These are phyloP conservation scores for Pholiota adiposa DNA, from an alignment of 1,284 basidiomycete genomes.

Conservation along the genomic window DNA sequence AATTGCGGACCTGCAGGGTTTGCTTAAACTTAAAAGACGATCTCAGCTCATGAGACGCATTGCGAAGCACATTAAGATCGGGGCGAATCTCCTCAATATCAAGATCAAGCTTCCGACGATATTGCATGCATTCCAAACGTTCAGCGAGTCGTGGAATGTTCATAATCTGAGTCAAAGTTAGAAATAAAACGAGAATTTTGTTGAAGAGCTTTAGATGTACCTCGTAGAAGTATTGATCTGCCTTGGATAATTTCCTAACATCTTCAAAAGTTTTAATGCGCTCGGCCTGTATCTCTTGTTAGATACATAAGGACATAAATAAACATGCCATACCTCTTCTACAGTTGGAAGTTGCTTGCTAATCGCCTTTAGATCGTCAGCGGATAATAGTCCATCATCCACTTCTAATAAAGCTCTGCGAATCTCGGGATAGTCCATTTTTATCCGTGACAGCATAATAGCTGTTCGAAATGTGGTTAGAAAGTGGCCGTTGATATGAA, in stretches of 20 bases:
- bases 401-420: conserved; percentile 69
- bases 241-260: conserved; percentile 73
- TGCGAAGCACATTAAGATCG: conserved; percentile 78
- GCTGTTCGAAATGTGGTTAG: conserved; percentile 42
- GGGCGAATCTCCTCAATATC: conserved; percentile 86
- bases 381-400: conserved; percentile 66
- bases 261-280: conserved; percentile 72
- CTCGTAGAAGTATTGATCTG: conserved; percentile 85
- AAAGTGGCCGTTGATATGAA: neutral
- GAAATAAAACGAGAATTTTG: neutral
- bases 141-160: conserved; percentile 75
- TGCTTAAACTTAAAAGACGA: conserved; percentile 69
- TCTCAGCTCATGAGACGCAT: conserved; percentile 79
- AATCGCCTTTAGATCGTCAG: conserved; percentile 78
- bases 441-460: conserved; percentile 82
- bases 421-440: conserved; percentile 66
- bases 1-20: conserved; percentile 63
- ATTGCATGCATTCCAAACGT: conserved; percentile 83
- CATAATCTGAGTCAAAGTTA: conserved; percentile 62
- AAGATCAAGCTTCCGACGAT: conserved; percentile 78
- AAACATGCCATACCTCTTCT: conserved; percentile 62
- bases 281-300: conserved; percentile 47
- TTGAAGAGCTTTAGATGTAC: conserved; percentile 39
- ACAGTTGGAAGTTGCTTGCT: conserved; percentile 73
- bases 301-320: neutral